Evolutionary conservation across 352 stramenopile species (phyloP).

Genomic region (Pythium guiyangense): DNA sequence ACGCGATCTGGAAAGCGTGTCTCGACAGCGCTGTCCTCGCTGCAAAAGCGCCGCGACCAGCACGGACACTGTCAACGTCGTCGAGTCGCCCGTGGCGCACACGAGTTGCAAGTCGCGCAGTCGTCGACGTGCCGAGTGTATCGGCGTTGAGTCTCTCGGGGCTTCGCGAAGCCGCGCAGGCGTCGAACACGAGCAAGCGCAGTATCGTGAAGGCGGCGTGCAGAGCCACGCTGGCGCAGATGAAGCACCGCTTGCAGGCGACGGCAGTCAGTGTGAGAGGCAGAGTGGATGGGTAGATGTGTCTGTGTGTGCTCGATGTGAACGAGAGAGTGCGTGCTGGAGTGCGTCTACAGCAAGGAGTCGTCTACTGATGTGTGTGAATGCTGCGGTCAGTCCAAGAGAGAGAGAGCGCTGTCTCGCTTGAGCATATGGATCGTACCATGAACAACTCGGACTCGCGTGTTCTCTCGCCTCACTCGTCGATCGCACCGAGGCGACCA

Average conservation of each 20-base stretch:
- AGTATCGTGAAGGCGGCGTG: constrained; percentile 4
- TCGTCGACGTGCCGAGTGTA: background rate
- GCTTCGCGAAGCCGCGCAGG: background rate
- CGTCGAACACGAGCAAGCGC: constrained; percentile 2
- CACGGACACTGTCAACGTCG: background rate
- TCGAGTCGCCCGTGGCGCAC: too few relatives aligned
- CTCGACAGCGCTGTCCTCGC: constrained; percentile 1
- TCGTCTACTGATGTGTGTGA: too few relatives aligned
- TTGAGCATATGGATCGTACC: background rate
- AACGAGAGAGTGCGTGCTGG: too few relatives aligned
- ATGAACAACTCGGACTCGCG: background rate
- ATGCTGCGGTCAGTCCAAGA: too few relatives aligned
- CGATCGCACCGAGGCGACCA: background rate
- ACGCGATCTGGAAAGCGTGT: constrained; percentile 9
- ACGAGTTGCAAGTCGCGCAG: background rate
- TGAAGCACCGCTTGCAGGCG: background rate
- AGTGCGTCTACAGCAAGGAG: too few relatives aligned
- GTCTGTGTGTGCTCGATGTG: too few relatives aligned
- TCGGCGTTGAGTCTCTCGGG: background rate
- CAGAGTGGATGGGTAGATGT: background rate
- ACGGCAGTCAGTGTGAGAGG: background rate
- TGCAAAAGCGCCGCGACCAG: background rate
- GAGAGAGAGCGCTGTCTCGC: too few relatives aligned
- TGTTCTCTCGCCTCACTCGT: background rate
- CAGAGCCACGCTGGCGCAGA: background rate